phyloP scores from a whole-genome alignment of 352 stramenopile genomes.

The Aphanomyces stellatus region DNA sequence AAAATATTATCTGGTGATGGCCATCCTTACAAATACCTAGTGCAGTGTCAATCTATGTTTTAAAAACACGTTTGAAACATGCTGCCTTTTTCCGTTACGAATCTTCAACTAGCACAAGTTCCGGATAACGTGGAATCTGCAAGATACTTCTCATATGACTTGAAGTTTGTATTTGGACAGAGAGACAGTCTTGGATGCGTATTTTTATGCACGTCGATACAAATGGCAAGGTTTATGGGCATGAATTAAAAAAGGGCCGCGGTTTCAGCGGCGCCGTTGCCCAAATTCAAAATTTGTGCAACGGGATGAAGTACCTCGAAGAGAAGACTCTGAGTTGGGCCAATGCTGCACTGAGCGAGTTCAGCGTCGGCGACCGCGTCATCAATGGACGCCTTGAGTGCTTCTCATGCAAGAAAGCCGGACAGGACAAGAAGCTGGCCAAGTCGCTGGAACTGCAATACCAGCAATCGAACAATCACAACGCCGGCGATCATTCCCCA shows the following conservation, averaged over 20 bases:
- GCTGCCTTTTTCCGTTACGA: neutral
- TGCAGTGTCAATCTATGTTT: no score
- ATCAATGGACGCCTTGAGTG: slow-evolving; percentile 83
- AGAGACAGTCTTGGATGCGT: neutral
- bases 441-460: slow-evolving; percentile 86
- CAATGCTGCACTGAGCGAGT: slow-evolving; percentile 81
- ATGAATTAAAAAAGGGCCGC: neutral
- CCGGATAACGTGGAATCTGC: neutral
- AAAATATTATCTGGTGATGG: no score
- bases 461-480: slow-evolving; percentile 24
- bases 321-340: slow-evolving; percentile 84
- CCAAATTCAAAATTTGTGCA: slow-evolving; percentile 6
- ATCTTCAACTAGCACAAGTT: neutral
- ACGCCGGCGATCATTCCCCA: no score
- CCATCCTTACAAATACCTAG: no score
- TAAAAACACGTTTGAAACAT: no score
- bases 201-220: slow-evolving; percentile 15
- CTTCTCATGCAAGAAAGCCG: slow-evolving; percentile 90
- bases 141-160: neutral
- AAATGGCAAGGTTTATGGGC: neutral
- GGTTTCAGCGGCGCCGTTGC: neutral
- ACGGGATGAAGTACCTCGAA: slow-evolving; percentile 90
- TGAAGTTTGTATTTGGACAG: neutral
- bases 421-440: slow-evolving; percentile 86
- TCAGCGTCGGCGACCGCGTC: slow-evolving; percentile 81